Conservation (phyloP, 768 basidiomycete species). For the Russula abietina region DNA sequence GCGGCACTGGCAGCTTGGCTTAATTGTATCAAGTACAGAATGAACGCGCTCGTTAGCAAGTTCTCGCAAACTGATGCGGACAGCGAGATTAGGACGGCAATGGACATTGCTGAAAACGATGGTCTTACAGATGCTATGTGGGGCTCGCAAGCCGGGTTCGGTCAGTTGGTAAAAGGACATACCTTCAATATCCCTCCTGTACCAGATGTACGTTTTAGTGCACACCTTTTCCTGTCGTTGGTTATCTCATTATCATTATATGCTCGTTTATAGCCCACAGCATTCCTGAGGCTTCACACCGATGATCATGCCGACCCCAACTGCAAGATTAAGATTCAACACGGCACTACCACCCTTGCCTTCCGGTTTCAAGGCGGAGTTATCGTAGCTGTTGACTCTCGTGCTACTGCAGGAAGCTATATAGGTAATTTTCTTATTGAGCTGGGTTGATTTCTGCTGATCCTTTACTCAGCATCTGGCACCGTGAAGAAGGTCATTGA, state of each 20-base stretch:
- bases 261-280: constrained; percentile 60
- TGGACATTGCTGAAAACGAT: constrained; percentile 51
- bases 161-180: constrained; percentile 65
- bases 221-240: neutral
- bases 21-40: neutral
- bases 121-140: constrained; percentile 64
- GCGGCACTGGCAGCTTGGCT: constrained; percentile 8
- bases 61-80: constrained; percentile 54
- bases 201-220: constrained; percentile 54
- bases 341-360: constrained; percentile 96
- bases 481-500: constrained; percentile 99
- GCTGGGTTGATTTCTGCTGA: neutral
- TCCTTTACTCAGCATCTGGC: constrained; percentile 62
- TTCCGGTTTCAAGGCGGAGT: constrained; percentile 96
- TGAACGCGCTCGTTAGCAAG: constrained; percentile 66
- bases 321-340: constrained; percentile 96
- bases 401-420: constrained; percentile 96
- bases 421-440: constrained; percentile 54
- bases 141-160: constrained; percentile 82
- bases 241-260: neutral
- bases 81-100: constrained; percentile 45
- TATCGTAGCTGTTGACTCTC: constrained; percentile 98
- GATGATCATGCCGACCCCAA: constrained; percentile 92
- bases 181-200: constrained; percentile 68
- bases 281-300: constrained; percentile 89